Conservation (phyloP, 2,329 filamentous ascomycete species). For the Fusarium albidum region DNA sequence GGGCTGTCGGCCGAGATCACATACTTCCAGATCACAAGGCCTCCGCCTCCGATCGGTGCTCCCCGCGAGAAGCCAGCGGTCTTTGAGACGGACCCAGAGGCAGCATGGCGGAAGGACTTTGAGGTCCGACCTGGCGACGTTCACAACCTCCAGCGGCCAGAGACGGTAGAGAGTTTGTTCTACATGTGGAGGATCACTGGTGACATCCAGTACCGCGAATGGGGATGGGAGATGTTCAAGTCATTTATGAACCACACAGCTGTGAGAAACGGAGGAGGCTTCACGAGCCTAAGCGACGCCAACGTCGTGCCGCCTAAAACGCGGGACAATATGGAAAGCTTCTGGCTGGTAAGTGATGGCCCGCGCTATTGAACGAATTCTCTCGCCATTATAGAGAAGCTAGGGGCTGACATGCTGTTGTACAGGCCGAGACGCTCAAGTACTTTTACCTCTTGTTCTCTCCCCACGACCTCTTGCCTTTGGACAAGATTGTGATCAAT, state of each 20-base stretch:
- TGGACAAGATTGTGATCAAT: slow-evolving; percentile 91
- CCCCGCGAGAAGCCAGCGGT: slow-evolving; percentile 56
- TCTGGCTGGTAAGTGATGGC: slow-evolving; percentile 80
- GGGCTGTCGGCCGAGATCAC: slow-evolving; percentile 95
- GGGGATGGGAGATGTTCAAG: slow-evolving; percentile 99
- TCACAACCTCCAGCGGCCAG: slow-evolving; percentile 94
- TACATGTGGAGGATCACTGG: slow-evolving; percentile 99
- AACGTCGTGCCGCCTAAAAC: slow-evolving; percentile 72
- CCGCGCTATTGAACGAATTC: neutral
- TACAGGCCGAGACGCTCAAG: slow-evolving; percentile 91
- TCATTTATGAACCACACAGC: slow-evolving; percentile 87
- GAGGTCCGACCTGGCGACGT: slow-evolving; percentile 81
- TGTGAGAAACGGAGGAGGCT: slow-evolving; percentile 79
- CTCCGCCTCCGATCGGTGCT: slow-evolving; percentile 67
- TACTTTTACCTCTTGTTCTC: slow-evolving; percentile 98
- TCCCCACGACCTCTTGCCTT: slow-evolving; percentile 79
- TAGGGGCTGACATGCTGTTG: slow-evolving; percentile 21
- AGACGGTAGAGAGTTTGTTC: slow-evolving; percentile 95
- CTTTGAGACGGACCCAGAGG: slow-evolving; percentile 61
- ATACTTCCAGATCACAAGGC: slow-evolving; percentile 80
- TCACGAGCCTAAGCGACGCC: slow-evolving; percentile 82
- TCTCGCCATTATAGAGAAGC: neutral
- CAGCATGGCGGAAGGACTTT: slow-evolving; percentile 80
- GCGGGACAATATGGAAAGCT: slow-evolving; percentile 97
- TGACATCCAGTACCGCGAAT: slow-evolving; percentile 87